Percentiles rank a stretch among this genome's conserved stretches.
phyloP scores from a whole-genome alignment of 257 asterid species.

The Solanum phureja region DNA sequence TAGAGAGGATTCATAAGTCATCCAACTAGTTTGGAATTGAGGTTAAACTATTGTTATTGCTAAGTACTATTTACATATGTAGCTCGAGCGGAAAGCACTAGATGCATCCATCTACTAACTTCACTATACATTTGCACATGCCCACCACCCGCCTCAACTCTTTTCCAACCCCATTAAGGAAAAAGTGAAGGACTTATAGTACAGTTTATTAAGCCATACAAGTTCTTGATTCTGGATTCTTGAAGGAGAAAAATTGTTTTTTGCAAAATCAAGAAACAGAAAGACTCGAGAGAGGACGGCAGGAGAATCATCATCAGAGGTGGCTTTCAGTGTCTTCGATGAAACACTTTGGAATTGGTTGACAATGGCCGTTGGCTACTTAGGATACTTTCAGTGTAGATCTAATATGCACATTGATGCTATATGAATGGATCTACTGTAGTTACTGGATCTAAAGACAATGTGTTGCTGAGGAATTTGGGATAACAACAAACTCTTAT shows the following conservation, averaged over 20 bases:
- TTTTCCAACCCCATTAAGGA: background rate
- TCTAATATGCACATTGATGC: background rate
- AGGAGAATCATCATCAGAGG: background rate
- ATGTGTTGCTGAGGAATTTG: background rate
- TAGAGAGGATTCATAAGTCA: background rate
- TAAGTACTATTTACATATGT: background rate
- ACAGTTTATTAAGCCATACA: background rate
- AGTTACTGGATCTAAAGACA: background rate
- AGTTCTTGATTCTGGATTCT: background rate
- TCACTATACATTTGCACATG: background rate
- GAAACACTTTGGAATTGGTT: background rate
- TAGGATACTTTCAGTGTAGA: background rate
- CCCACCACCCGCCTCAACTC: background rate
- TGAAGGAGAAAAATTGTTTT: background rate
- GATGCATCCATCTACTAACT: background rate
- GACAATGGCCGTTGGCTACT: background rate
- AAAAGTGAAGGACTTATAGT: background rate
- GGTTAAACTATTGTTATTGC: background rate
- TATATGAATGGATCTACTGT: background rate
- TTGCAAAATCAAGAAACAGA: background rate
- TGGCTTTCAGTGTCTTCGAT: background rate
- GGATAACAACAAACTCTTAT: background rate
- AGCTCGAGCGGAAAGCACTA: background rate
- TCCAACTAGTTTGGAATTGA: background rate
- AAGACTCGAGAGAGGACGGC: background rate